Evolutionary conservation across 1,284 basidiomycete genomes (phyloP).

Genomic region (Stygiomarasmius scandens): DNA sequence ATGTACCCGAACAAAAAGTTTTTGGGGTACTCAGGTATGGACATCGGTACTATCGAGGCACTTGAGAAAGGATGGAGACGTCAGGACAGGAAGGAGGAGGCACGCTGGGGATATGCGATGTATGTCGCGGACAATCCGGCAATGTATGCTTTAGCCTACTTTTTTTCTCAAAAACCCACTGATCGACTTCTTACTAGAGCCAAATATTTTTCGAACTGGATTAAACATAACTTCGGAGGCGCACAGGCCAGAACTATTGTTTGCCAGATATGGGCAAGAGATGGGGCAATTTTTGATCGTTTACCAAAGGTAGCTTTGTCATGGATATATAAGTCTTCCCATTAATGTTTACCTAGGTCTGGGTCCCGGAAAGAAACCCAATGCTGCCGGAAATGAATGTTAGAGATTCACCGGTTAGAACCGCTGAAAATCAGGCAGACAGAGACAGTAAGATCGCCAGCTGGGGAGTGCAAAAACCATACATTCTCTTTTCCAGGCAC

Average conservation of each 20-base stretch:
- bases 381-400: no score
- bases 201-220: no score
- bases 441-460: constrained; percentile 8
- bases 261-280: constrained; percentile 3
- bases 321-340: not conserved
- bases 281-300: not conserved
- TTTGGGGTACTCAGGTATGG: constrained; percentile 7
- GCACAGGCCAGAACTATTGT: constrained; percentile 3
- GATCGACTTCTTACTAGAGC: no score
- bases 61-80: constrained; percentile 2
- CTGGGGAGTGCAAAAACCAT: constrained; percentile 17
- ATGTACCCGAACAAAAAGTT: constrained; percentile 3
- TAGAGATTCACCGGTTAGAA: no score
- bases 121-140: constrained; percentile 1
- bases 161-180: no score
- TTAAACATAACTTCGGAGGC: not conserved
- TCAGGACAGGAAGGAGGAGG: constrained; percentile 2
- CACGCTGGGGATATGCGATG: constrained; percentile 1
- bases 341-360: no score
- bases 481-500: constrained; percentile 18
- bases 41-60: constrained; percentile 1
- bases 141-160: not conserved
- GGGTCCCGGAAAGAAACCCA: no score
- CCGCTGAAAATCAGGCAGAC: not conserved
- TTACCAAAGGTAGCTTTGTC: not conserved